Evolutionary conservation across 305 asterid genomes (phyloP).

Genomic region (Fraxinus greggii): DNA sequence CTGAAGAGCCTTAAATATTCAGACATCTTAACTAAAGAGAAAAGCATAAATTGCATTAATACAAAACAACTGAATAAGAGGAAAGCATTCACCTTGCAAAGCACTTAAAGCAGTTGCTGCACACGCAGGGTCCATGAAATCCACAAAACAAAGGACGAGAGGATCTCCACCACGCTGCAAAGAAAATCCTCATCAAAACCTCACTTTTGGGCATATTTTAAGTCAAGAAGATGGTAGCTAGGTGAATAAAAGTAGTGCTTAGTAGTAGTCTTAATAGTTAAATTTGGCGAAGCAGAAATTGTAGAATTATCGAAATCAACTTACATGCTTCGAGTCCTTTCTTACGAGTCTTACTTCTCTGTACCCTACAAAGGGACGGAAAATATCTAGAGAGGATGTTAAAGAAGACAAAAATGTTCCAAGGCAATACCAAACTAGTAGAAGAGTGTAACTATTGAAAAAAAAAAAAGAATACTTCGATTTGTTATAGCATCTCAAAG

Average conservation of each 20-base stretch:
- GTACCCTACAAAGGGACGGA: conserved; percentile 57
- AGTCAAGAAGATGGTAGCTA: not conserved
- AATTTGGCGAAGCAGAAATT: not conserved
- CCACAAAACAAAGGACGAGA: conserved; percentile 53
- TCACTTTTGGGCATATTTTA: not conserved
- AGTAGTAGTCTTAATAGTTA: not conserved
- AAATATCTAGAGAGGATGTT: conserved; percentile 39
- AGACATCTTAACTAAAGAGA: no score
- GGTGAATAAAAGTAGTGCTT: not conserved
- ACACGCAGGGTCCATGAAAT: conserved; percentile 46
- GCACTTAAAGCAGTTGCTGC: conserved; percentile 58
- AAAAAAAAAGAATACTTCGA: not conserved
- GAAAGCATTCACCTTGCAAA: conserved; percentile 42
- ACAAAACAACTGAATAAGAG: not conserved
- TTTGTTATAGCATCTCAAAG: conserved; percentile 19
- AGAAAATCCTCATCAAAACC: conserved; percentile 5
- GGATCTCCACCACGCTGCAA: conserved; percentile 56
- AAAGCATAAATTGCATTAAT: not conserved
- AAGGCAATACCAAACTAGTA: not conserved
- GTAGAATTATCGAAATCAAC: not conserved
- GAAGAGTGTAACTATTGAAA: not conserved
- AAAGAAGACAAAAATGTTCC: conserved; percentile 23
- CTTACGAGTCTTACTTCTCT: conserved; percentile 54
- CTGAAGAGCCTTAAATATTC: not conserved
- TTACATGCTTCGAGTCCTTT: conserved; percentile 49